Percentiles rank a stretch among this genome's conserved stretches.
Conservation (phyloP, 108 stramenopile species). For the Cyclostephanos tholiformis region DNA sequence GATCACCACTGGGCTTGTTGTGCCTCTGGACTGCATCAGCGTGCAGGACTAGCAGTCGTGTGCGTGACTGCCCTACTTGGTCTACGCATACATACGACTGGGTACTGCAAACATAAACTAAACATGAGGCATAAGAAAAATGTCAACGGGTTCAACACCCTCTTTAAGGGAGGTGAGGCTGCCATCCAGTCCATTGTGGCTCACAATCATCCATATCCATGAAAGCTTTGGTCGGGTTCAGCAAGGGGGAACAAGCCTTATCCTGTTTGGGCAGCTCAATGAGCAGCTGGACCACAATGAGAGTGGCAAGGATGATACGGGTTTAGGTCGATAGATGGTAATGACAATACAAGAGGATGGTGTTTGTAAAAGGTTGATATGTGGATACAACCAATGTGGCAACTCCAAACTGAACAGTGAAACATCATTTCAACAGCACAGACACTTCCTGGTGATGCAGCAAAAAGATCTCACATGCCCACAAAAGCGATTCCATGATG, state of each 20-base stretch:
- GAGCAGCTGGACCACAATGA: not conserved
- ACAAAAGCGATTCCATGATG: not conserved
- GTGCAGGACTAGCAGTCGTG: too few species aligned
- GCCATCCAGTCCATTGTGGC: not conserved
- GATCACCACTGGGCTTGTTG: too few species aligned
- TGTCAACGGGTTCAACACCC: not conserved
- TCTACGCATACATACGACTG: too few species aligned
- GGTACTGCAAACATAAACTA: not conserved
- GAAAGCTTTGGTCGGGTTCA: not conserved
- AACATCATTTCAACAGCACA: slow-evolving; percentile 13
- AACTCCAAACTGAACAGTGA: slow-evolving; percentile 2
- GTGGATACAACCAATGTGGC: not conserved
- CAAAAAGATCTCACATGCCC: too few species aligned
- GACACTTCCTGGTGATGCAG: not conserved
- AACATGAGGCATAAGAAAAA: slow-evolving; percentile 6
- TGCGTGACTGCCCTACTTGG: too few species aligned
- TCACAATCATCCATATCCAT: slow-evolving; percentile 21
- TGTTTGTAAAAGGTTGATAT: not conserved
- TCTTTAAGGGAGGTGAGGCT: not conserved
- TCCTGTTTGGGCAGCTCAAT: not conserved
- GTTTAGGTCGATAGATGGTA: too few species aligned
- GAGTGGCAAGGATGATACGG: too few species aligned
- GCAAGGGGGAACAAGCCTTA: slow-evolving; percentile 8
- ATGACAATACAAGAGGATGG: slow-evolving; percentile 10
- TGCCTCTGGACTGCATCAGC: too few species aligned